These are phyloP conservation scores for Ploettnerulaceae sp. DNA, from an alignment of 2,329 filamentous ascomycete species.

Conservation along the genomic window DNA sequence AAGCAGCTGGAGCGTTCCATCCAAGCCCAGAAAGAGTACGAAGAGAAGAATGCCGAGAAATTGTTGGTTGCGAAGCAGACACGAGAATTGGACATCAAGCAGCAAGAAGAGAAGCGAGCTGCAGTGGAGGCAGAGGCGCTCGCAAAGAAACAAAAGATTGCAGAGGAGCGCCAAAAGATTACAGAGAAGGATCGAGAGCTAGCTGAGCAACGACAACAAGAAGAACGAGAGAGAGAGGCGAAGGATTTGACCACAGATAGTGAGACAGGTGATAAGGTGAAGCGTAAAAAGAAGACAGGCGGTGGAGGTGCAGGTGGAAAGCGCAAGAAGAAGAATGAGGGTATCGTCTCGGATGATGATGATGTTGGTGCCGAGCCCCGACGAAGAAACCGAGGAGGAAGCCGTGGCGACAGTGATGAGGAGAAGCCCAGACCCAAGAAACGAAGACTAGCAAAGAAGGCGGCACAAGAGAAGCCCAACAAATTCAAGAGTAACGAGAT, in stretches of 20 bases:
- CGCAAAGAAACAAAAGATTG: slow-evolving; percentile 73
- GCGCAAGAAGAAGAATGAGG: slow-evolving; percentile 39
- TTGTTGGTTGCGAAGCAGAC: slow-evolving; percentile 73
- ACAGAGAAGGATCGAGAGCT: slow-evolving; percentile 68
- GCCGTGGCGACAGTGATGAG: slow-evolving; percentile 32
- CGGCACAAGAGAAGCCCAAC: slow-evolving; percentile 24
- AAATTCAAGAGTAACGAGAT: slow-evolving; percentile 35
- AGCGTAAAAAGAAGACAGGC: slow-evolving; percentile 63
- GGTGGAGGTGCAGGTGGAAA: slow-evolving; percentile 38
- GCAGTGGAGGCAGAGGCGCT: slow-evolving; percentile 63
- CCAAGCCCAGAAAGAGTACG: slow-evolving; percentile 82
- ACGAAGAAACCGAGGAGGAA: slow-evolving; percentile 23
- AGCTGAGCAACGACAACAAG: slow-evolving; percentile 65
- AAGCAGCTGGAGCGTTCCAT: slow-evolving; percentile 85
- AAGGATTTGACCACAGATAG: slow-evolving; percentile 78
- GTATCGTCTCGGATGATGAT: slow-evolving; percentile 33
- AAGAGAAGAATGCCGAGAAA: slow-evolving; percentile 87
- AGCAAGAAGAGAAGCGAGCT: slow-evolving; percentile 71
- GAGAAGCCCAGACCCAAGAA: slow-evolving; percentile 36
- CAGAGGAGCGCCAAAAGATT: slow-evolving; percentile 80
- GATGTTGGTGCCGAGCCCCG: slow-evolving; percentile 29
- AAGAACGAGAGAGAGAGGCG: slow-evolving; percentile 62
- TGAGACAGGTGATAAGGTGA: slow-evolving; percentile 76
- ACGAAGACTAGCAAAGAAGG: slow-evolving; percentile 32
- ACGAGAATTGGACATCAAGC: slow-evolving; percentile 73